Conservation (phyloP, 352 stramenopile species). For the Phytopythium mirpurense region DNA sequence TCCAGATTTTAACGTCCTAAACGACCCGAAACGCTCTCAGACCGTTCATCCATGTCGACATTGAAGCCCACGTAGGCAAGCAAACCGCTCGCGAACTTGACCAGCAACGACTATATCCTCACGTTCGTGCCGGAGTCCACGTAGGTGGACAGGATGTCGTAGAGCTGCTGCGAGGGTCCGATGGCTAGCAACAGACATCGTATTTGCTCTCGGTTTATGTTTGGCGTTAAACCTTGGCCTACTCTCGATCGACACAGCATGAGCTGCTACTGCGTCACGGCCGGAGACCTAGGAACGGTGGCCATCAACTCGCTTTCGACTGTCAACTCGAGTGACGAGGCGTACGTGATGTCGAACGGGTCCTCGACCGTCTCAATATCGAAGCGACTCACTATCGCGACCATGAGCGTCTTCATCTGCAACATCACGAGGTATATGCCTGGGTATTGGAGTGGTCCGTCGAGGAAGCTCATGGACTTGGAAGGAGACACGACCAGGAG, state of each 20-base stretch:
- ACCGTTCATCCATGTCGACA: slow-evolving; percentile 33
- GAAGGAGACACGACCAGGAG: slow-evolving; percentile 32
- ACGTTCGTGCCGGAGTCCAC: slow-evolving; percentile 21
- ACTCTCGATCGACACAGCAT: no score
- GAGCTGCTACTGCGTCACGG: no score
- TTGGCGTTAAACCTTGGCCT: no score
- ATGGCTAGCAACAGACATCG: no score
- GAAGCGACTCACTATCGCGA: slow-evolving; percentile 32
- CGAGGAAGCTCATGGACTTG: slow-evolving; percentile 51
- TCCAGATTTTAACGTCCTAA: slow-evolving; percentile 25
- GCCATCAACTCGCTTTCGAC: slow-evolving; percentile 19
- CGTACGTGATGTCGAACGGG: slow-evolving; percentile 28
- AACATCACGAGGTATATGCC: slow-evolving; percentile 51
- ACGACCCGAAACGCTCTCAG: slow-evolving; percentile 20
- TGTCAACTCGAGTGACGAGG: slow-evolving; percentile 23
- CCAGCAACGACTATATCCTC: slow-evolving; percentile 22
- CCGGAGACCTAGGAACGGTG: no score
- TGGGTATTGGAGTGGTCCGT: slow-evolving; percentile 47
- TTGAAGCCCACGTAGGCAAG: slow-evolving; percentile 73
- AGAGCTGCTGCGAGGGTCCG: slow-evolving; percentile 18
- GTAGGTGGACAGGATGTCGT: slow-evolving; percentile 31
- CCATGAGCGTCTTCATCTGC: slow-evolving; percentile 46
- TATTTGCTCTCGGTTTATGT: no score
- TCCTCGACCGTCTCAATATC: slow-evolving; percentile 33
- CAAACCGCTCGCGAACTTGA: slow-evolving; percentile 29